Conservation (phyloP, 148 eudicot genomes). For the Nepenthes gracilis region DNA sequence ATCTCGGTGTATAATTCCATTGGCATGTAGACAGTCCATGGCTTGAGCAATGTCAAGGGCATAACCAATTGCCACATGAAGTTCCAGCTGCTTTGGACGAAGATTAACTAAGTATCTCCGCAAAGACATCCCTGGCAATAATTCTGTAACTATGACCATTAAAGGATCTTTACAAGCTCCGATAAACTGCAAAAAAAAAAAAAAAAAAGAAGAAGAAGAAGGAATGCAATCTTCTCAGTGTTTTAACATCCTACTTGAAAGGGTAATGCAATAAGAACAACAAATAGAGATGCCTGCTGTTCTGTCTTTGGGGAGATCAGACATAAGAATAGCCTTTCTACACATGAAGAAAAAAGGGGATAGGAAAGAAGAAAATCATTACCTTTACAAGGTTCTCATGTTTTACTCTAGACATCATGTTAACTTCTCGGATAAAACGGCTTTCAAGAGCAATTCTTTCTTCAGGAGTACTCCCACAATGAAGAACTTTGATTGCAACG, state of each 20-base stretch:
- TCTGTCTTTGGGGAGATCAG: not conserved
- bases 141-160: conserved; percentile 91
- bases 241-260: not conserved
- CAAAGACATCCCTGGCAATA: conserved; percentile 79
- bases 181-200: conserved; percentile 65
- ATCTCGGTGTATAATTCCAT: conserved; percentile 97
- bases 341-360: not conserved
- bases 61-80: conserved; percentile 53
- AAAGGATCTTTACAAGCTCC: conserved; percentile 98
- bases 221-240: not conserved
- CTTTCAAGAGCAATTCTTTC: conserved; percentile 65
- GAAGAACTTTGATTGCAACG: conserved; percentile 87
- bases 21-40: conserved; percentile 87
- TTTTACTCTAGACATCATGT: conserved; percentile 88
- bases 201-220: not conserved
- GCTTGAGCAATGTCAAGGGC: conserved; percentile 88
- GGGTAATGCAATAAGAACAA: not conserved
- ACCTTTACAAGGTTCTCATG: conserved; percentile 91
- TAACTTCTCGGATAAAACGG: conserved; percentile 84
- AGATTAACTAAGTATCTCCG: conserved; percentile 65
- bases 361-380: conserved; percentile 1
- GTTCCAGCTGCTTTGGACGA: conserved; percentile 68
- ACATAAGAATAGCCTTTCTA: not conserved
- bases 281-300: not conserved
- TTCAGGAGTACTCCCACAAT: conserved; percentile 58